Percentiles rank a stretch among this genome's conserved stretches.
Evolutionary conservation across 2,329 filamentous ascomycete genomes (phyloP).

Genomic region (Arthrobotrys megalospora): DNA sequence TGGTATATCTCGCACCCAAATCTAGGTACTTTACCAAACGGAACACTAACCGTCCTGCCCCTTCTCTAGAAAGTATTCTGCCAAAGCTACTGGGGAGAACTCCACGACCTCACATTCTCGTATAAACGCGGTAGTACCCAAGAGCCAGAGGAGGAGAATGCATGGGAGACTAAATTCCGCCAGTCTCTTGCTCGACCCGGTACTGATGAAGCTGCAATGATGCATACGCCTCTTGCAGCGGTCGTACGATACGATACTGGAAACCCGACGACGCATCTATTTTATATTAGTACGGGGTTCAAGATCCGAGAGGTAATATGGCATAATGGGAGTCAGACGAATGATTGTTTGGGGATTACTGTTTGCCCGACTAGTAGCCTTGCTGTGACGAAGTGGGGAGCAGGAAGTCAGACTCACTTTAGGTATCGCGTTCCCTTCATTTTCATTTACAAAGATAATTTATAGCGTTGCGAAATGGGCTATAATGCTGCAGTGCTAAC

Average conservation of each 20-base stretch:
- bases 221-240: constrained; percentile 33
- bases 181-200: constrained; percentile 19
- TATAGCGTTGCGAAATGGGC: not conserved
- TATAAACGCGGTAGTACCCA: constrained; percentile 8
- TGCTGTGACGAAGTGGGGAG: constrained; percentile 24
- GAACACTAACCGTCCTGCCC: not conserved
- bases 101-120: constrained; percentile 26
- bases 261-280: constrained; percentile 18
- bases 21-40: not conserved
- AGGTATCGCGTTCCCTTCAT: constrained; percentile 9
- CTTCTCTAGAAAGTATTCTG: constrained; percentile 26
- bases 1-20: not conserved
- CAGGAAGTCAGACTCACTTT: constrained; percentile 26
- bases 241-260: constrained; percentile 25
- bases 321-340: constrained; percentile 15
- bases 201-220: constrained; percentile 31
- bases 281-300: constrained; percentile 25
- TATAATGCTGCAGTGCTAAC: not conserved
- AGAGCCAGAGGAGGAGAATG: not conserved
- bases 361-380: constrained; percentile 24
- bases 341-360: constrained; percentile 24
- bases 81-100: constrained; percentile 29
- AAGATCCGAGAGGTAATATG: constrained; percentile 27
- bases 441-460: not conserved
- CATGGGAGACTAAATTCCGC: constrained; percentile 15